Base-by-base conservation (phyloP, 345 rosid genomes). In the Cardamine chenopodiifolia region DNA sequence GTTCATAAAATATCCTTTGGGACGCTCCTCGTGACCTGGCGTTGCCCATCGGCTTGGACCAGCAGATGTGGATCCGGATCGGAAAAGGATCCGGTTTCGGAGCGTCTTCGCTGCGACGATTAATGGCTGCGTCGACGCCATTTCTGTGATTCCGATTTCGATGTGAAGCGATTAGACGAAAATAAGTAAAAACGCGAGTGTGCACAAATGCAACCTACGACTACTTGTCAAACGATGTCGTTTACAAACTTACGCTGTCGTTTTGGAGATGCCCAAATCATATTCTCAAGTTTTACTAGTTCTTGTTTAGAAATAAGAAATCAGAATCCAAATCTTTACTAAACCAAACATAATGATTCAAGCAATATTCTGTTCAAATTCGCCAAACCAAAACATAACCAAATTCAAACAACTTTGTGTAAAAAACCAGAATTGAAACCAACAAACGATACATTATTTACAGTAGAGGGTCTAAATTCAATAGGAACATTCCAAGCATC, bases 11-110 rank as follows among this genome's bases (percentile, higher is more conserved):
- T 91, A 88, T 2, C 98, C 96, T 69, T 91, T 93, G 9, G 98
- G 96, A n/a, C 74, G 86, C 75, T 89, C 97, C 74, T 93, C 92
- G 79, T 93, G 97, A 13, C 98, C 98, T 0, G 91, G 87, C 10
- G 83, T 66, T 4, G 85, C 25, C 97, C 96, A 93, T 5, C 96
- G 81, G 84, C 92, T 89, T 5, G 96, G 82, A 6, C 90, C 96
- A 0, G 85, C 62, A 0, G 85, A 86, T 64, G 87, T 77, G 29
- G 92, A 82, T 62, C 79, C 80, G n/a, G 75, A 62, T 23, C 88
- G 82, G 14, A 35, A 35, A 44, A 85, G 62, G 42, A 88, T 79
- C 44, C 97, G 92, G 68, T 84, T 89, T 62, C 93, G 92, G 70
- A 93, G 74, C 64, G 80, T 80, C 83, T 72, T 76, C 55, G 82